A percentile compares a stretch with the other conserved stretches of the same genome.
These are phyloP conservation scores for Lyophyllum semitale DNA, from an alignment of 768 basidiomycete species.

Conservation along the genomic window DNA sequence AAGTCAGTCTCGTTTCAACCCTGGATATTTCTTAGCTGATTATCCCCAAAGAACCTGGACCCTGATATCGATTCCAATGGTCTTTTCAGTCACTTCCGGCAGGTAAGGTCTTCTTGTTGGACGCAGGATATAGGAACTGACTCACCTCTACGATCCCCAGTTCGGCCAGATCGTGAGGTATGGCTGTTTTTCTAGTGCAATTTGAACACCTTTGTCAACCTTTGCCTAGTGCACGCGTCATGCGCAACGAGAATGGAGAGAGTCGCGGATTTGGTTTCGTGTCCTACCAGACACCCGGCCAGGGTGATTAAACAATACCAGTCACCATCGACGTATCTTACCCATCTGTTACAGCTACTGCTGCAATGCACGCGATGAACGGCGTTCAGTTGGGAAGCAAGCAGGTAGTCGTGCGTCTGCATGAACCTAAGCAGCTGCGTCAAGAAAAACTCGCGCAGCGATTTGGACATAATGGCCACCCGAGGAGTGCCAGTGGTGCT, in stretches of 20 bases:
- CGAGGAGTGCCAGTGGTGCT: slow-evolving; percentile 78
- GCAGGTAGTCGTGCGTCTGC: slow-evolving; percentile 81
- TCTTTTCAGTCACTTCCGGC: slow-evolving; percentile 80
- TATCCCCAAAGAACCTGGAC: slow-evolving; percentile 69
- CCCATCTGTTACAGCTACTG: slow-evolving; percentile 48
- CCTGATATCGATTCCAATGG: slow-evolving; percentile 84
- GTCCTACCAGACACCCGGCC: slow-evolving; percentile 79
- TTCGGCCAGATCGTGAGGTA: slow-evolving; percentile 91
- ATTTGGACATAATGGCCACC: slow-evolving; percentile 81
- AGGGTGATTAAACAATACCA: slow-evolving; percentile 48
- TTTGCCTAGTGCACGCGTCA: slow-evolving; percentile 75
- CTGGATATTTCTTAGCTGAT: neutral
- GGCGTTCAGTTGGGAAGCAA: slow-evolving; percentile 70
- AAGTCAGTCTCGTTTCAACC: slow-evolving; percentile 43
- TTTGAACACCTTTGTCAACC: neutral
- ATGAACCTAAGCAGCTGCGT: slow-evolving; percentile 90
- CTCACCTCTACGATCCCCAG: slow-evolving; percentile 32
- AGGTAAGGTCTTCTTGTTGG: slow-evolving; percentile 43
- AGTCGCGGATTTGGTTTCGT: slow-evolving; percentile 93
- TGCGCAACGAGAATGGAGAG: slow-evolving; percentile 82
- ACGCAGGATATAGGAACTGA: slow-evolving; percentile 11
- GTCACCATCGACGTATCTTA: neutral
- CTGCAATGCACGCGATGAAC: slow-evolving; percentile 83
- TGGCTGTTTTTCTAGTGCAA: slow-evolving; percentile 1
- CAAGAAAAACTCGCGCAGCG: slow-evolving; percentile 86